Evolutionary conservation across 2,329 filamentous ascomycete species (phyloP), one percentile per base, ranked within the genome.

Genomic region (Claviceps fusiformis): DNA sequence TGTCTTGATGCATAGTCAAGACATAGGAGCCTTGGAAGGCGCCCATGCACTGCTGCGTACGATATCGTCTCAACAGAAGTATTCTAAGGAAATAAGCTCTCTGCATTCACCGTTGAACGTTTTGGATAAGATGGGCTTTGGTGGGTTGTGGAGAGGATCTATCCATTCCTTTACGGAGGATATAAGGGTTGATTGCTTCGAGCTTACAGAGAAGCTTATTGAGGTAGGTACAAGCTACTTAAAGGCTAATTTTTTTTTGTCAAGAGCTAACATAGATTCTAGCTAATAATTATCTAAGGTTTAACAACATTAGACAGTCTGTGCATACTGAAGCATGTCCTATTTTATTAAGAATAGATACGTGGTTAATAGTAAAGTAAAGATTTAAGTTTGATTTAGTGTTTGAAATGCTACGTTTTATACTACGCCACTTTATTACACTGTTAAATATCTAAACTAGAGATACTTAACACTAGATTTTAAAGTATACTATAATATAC

Each of bases 1-100:
- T 50, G 73, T 84, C 1, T 68, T 86, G 54, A 64, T 80, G n/a
- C 79, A 82, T 60, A 82, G 81, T 50, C 83, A 86, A 61, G 83
- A 81, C 63, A 72, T 78, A 3, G 67, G 70, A 2, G 81, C 82
- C 1, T 68, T 86, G 6, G 76, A 80, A 62, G 75, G 81, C 8
- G 83, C 82, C 1, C 82, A 86, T 59, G 69, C 71, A 33, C 68
- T 87, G 46, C 70, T 86, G 47, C 75, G 79, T 54, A 81, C 78
- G 6, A 66, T 86, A 11, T 80, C 79, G 27, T 75, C 75, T 2
- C 78, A 78, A 54, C 68, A 71, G 3, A 74, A 74, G 50, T 81
- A 81, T 56, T 68, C 74, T 2, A 69, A 69, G 9, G 72, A 74
- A 17, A 67, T 76, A 19, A 73, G 76, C 50, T 75, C 76, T 5